phyloP scores from a whole-genome alignment of 2,329 filamentous ascomycete genomes.

The Fusarium robinianum region DNA sequence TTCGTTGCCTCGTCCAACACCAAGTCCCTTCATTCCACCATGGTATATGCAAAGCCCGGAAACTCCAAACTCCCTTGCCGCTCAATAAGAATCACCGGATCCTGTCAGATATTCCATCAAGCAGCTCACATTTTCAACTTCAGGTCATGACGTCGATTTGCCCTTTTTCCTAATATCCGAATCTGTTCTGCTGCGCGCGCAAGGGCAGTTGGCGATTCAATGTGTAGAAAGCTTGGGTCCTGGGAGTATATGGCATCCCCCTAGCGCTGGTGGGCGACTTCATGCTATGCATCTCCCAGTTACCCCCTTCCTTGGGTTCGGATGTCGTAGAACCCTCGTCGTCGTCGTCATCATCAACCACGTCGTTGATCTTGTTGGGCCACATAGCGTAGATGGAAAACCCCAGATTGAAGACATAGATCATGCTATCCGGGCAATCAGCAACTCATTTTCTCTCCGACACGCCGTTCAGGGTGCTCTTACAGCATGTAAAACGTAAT shows the following conservation, averaged over 20 bases:
- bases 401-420: conserved; percentile 63
- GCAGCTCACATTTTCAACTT: neutral
- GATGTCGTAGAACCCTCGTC: conserved; percentile 44
- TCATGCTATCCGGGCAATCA: too few relatives aligned
- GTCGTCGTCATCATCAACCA: conserved; percentile 48
- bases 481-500: conserved; percentile 70
- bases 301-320: conserved; percentile 48
- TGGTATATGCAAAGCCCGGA: too few relatives aligned
- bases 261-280: conserved; percentile 40
- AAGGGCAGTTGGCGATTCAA: conserved; percentile 63
- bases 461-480: too few relatives aligned
- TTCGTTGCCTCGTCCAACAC: too few relatives aligned
- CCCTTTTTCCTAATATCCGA: conserved; percentile 4
- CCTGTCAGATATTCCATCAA: too few relatives aligned
- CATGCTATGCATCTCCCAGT: conserved; percentile 64
- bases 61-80: too few relatives aligned
- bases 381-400: conserved; percentile 63
- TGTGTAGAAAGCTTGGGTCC: conserved; percentile 70
- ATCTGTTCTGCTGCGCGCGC: conserved; percentile 42
- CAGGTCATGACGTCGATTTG: neutral
- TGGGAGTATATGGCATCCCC: conserved; percentile 61
- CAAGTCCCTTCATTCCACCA: too few relatives aligned
- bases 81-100: too few relatives aligned
- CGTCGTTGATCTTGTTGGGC: conserved; percentile 59
- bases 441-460: too few relatives aligned